Percentiles rank a stretch among this genome's conserved stretches.
Conservation (phyloP, 352 stramenopile species). For the Globisporangium spiculum region DNA sequence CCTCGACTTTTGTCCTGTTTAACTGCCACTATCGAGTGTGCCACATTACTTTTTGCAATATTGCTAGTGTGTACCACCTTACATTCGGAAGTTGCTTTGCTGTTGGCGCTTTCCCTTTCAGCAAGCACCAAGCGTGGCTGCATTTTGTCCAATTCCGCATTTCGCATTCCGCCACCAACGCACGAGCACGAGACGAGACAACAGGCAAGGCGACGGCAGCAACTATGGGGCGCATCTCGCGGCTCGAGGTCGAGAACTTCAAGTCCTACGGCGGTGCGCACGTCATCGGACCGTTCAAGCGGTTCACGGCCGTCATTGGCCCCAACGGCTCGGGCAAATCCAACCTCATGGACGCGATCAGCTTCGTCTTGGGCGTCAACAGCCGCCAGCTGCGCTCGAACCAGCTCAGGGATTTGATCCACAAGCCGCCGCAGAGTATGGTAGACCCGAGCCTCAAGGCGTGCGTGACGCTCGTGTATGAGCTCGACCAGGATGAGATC, state of each 20-base stretch:
- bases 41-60: background rate
- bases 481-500: conserved; percentile 65
- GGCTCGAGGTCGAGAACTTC: conserved; percentile 99
- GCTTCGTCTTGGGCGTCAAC: conserved; percentile 97
- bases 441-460: conserved; percentile 44
- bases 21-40: background rate
- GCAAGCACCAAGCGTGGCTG: background rate
- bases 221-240: conserved; percentile 83
- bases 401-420: conserved; percentile 97
- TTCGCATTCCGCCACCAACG: background rate
- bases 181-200: background rate
- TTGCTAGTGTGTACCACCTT: background rate
- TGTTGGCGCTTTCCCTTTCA: background rate
- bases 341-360: conserved; percentile 96
- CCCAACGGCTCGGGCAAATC: conserved; percentile 96
- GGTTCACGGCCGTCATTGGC: conserved; percentile 98
- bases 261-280: conserved; percentile 96
- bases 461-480: conserved; percentile 95
- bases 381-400: conserved; percentile 94
- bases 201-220: background rate
- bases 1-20: background rate
- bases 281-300: conserved; percentile 95
- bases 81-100: background rate
- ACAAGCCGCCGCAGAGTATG: conserved; percentile 66
- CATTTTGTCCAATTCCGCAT: background rate